Evolutionary conservation across 345 rosid species (phyloP).

Genomic region (Lenwebbia sp.): DNA sequence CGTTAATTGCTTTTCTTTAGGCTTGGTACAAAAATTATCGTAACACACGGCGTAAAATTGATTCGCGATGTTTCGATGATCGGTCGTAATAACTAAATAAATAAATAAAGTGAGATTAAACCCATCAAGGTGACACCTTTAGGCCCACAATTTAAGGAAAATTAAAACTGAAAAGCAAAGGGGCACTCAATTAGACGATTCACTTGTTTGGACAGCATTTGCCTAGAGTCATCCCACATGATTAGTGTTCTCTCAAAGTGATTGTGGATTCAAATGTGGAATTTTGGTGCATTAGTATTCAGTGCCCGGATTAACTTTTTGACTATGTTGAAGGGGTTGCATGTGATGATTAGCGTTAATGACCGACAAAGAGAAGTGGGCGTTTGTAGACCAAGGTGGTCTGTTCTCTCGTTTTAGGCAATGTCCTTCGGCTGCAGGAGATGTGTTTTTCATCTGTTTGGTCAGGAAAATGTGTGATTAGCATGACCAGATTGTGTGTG

Average conservation of each 20-base stretch:
- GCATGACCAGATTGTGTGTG: background rate
- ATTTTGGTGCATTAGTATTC: background rate
- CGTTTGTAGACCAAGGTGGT: background rate
- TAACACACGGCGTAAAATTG: no score
- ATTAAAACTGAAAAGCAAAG: background rate
- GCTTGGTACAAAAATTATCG: no score
- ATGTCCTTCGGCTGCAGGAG: background rate
- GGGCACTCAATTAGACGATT: background rate
- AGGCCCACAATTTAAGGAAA: background rate
- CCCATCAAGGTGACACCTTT: background rate
- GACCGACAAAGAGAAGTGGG: background rate
- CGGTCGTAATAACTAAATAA: background rate
- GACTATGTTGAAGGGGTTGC: background rate
- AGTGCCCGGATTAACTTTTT: background rate
- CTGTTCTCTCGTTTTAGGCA: background rate
- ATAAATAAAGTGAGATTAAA: background rate
- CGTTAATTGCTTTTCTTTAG: background rate
- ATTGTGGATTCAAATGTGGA: background rate
- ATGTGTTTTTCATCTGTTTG: background rate
- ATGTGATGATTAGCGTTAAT: background rate
- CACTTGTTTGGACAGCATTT: background rate
- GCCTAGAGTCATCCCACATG: background rate
- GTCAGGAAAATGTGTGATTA: background rate
- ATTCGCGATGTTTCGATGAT: no score
- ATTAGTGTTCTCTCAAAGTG: background rate